phyloP scores from a whole-genome alignment of 495 filamentous ascomycete genomes.

The Annulohypoxylon bovei region DNA sequence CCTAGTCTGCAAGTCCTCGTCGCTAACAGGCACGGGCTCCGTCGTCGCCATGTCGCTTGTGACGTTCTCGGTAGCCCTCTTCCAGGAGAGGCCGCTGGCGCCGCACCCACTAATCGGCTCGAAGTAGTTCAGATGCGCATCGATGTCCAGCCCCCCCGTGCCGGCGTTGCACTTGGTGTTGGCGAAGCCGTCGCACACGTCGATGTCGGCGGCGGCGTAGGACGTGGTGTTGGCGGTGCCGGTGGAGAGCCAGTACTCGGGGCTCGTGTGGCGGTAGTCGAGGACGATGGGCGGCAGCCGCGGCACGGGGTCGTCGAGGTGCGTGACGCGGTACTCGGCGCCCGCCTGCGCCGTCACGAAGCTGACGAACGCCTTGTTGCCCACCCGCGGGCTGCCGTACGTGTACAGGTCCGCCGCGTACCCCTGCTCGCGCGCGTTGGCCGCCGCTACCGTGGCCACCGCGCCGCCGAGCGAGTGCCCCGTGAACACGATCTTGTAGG shows the following conservation, averaged over 20 bases:
- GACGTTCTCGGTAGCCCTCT: slow-evolving; percentile 26
- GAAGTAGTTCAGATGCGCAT: slow-evolving; percentile 53
- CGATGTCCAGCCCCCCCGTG: slow-evolving; percentile 44
- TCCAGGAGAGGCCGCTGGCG: slow-evolving; percentile 30
- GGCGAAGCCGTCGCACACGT: slow-evolving; percentile 50
- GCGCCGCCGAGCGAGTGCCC: slow-evolving; percentile 79
- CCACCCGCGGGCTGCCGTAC: slow-evolving; percentile 75
- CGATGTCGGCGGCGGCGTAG: slow-evolving; percentile 46
- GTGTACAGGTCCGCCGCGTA: slow-evolving; percentile 62
- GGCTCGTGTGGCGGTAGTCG: slow-evolving; percentile 69
- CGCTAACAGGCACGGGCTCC: slow-evolving; percentile 33
- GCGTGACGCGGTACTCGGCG: slow-evolving; percentile 72
- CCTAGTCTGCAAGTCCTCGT: slow-evolving; percentile 46
- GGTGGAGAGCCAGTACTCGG: slow-evolving; percentile 69
- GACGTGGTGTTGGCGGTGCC: slow-evolving; percentile 30
- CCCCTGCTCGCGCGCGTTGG: slow-evolving; percentile 64
- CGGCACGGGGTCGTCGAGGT: slow-evolving; percentile 73
- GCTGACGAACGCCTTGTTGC: slow-evolving; percentile 63
- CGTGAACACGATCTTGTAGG: slow-evolving; percentile 65
- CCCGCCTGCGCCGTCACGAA: slow-evolving; percentile 62
- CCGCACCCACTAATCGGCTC: slow-evolving; percentile 47
- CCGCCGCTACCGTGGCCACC: slow-evolving; percentile 68
- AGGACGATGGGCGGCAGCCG: slow-evolving; percentile 65
- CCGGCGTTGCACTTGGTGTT: slow-evolving; percentile 55
- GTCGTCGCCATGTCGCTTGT: slow-evolving; percentile 26